Conservation (phyloP, 1,284 basidiomycete genomes). For the Sphaerobolus stellatus region DNA sequence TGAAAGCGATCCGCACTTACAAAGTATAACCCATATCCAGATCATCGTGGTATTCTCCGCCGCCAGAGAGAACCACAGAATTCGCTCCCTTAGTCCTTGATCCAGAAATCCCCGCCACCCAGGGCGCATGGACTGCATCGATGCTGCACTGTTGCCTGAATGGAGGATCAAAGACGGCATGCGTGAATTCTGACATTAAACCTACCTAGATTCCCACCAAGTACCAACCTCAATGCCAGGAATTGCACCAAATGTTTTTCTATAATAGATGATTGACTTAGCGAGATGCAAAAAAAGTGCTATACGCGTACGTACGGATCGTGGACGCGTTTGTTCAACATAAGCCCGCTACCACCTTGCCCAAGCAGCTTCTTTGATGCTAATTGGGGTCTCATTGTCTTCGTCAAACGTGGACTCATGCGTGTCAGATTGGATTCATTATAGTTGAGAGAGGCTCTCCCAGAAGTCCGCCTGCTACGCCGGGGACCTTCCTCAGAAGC, state of each 20-base stretch:
- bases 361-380: too few relatives aligned
- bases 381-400: too few relatives aligned
- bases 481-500: too few relatives aligned
- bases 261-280: conserved; percentile 35
- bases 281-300: conserved; percentile 3
- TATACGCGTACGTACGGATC: conserved; percentile 55
- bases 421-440: too few relatives aligned
- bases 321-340: conserved; percentile 48
- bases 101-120: conserved; percentile 74
- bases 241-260: conserved; percentile 60
- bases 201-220: conserved; percentile 70
- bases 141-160: conserved; percentile 61
- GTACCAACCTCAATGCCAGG: conserved; percentile 74
- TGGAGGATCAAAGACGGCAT: background rate
- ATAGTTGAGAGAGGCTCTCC: too few relatives aligned
- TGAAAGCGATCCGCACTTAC: conserved; percentile 41
- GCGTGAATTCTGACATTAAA: background rate
- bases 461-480: too few relatives aligned
- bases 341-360: conserved; percentile 38
- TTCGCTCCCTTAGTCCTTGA: conserved; percentile 64
- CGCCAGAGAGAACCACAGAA: conserved; percentile 78
- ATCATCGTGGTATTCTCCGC: conserved; percentile 84
- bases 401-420: too few relatives aligned
- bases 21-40: conserved; percentile 77
- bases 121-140: conserved; percentile 79